Conservation (phyloP, 23 red algal species). For the Gracilaria vermiculophylla region DNA sequence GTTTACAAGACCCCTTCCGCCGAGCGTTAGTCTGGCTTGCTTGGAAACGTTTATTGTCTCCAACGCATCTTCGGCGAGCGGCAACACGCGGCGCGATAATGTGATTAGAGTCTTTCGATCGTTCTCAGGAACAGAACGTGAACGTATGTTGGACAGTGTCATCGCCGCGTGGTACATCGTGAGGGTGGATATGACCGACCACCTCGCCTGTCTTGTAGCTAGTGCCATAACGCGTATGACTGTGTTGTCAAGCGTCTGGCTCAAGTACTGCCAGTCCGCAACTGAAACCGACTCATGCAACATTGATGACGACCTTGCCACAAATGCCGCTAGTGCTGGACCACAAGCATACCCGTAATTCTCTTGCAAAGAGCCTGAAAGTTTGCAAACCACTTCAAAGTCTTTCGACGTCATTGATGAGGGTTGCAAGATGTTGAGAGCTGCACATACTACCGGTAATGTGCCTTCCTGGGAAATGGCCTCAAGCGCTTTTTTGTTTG, state of each 20-base stretch:
- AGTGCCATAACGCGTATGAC: neutral
- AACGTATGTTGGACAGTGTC: neutral
- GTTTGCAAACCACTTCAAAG: neutral
- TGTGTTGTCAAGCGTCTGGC: neutral
- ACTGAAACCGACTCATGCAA: neutral
- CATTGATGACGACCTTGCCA: neutral
- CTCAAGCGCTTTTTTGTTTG: neutral
- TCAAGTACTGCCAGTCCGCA: neutral
- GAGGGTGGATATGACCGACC: neutral
- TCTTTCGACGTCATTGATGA: slow-evolving; percentile 8
- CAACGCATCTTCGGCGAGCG: neutral
- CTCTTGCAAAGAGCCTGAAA: neutral
- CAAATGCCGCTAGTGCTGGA: slow-evolving; percentile 9
- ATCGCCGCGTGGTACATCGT: slow-evolving; percentile 4
- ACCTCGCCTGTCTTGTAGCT: neutral
- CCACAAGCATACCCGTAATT: neutral
- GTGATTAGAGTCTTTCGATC: neutral
- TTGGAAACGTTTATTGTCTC: neutral
- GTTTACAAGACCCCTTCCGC: neutral
- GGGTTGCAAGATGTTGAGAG: neutral
- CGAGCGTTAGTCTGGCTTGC: neutral
- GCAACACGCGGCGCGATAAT: neutral
- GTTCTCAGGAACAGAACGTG: neutral
- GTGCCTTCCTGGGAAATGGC: neutral
- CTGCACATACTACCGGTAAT: neutral